Conservation (phyloP, 1,284 basidiomycete genomes). For the Pisolithus thermaeus region DNA sequence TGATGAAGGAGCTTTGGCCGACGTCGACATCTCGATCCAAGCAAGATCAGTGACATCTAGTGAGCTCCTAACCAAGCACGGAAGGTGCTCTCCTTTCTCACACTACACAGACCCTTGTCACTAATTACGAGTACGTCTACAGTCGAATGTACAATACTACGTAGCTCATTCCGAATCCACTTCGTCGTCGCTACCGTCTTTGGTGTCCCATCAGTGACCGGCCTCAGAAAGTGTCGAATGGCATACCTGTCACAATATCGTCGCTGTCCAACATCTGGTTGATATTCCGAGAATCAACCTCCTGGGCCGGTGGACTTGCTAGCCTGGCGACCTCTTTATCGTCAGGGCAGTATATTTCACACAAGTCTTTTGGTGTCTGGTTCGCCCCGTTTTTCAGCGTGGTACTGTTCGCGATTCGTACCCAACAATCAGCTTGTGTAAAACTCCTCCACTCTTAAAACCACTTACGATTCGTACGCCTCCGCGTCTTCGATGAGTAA, state of each 20-base stretch:
- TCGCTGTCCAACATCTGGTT: conserved; percentile 9
- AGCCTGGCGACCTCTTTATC: conserved; percentile 17
- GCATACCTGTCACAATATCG: conserved; percentile 24
- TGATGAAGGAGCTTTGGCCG: not conserved
- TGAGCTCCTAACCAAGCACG: too few species aligned
- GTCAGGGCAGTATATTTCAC: conserved; percentile 18
- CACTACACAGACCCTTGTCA: too few species aligned
- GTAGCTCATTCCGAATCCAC: not conserved
- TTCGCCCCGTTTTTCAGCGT: conserved; percentile 20
- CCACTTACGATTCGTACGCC: conserved; percentile 20
- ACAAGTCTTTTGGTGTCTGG: conserved; percentile 21
- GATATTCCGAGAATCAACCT: too few species aligned
- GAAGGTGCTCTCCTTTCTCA: too few species aligned
- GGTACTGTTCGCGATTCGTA: conserved; percentile 11
- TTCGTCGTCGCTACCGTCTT: not conserved
- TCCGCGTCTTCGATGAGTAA: conserved; percentile 22
- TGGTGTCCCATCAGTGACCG: not conserved
- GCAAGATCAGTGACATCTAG: too few species aligned
- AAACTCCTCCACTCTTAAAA: not conserved
- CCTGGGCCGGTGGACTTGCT: conserved; percentile 19
- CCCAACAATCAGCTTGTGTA: not conserved
- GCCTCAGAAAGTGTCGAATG: not conserved
- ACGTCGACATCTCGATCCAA: not conserved
- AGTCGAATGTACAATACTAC: too few species aligned
- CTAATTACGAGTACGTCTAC: too few species aligned